Evolutionary conservation across 306 rosid species (phyloP).

Genomic region (Prunus mume): DNA sequence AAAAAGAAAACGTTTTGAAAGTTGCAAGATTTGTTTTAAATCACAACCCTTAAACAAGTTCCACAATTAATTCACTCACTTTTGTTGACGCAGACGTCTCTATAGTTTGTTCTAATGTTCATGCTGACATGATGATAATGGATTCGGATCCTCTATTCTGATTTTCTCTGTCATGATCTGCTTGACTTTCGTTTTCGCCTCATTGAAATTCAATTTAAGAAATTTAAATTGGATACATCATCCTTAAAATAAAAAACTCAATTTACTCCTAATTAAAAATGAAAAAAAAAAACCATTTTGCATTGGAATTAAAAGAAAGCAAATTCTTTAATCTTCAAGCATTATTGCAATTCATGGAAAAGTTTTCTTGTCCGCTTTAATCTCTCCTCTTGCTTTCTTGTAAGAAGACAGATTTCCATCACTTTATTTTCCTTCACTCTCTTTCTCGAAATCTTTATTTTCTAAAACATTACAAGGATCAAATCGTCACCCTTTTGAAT

Average conservation of each 20-base stretch:
- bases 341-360: conserved; percentile 15
- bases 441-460: background rate
- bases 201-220: no score
- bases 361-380: background rate
- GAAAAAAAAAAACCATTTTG: background rate
- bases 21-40: background rate
- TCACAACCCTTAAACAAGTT: background rate
- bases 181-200: no score
- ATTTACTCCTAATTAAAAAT: no score
- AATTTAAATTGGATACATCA: no score
- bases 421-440: background rate
- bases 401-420: conserved; percentile 20
- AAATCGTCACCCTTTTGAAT: background rate
- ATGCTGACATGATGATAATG: background rate
- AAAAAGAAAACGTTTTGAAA: background rate
- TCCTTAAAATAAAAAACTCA: no score
- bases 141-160: no score
- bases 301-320: background rate
- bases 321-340: conserved; percentile 3
- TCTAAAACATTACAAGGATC: background rate
- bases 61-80: conserved; percentile 1
- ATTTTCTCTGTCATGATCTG: background rate
- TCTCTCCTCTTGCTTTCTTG: conserved; percentile 16
- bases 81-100: conserved; percentile 4
- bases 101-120: background rate